Evolutionary conservation across 768 basidiomycete species (phyloP).

Genomic region (Lactarius quietus): DNA sequence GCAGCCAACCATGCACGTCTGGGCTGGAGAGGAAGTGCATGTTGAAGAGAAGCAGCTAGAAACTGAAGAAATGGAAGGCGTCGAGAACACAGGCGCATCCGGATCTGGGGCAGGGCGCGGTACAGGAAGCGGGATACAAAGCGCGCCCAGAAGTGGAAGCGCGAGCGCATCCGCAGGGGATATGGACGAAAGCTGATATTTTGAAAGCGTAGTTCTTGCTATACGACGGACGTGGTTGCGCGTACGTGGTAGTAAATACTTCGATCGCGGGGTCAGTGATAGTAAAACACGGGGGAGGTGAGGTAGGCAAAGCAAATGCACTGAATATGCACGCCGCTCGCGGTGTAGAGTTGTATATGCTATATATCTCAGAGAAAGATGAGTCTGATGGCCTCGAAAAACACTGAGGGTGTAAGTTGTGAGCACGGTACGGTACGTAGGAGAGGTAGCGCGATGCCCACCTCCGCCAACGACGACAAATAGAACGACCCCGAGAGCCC

Average conservation of each 20-base stretch:
- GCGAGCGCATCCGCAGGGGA: constrained; percentile 51
- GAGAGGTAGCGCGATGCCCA: constrained; percentile 34
- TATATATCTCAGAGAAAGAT: constrained; percentile 52
- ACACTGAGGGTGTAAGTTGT: constrained; percentile 40
- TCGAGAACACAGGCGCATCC: constrained; percentile 44
- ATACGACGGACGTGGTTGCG: constrained; percentile 6
- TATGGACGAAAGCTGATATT: constrained; percentile 31
- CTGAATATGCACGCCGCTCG: background rate
- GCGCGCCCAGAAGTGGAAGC: constrained; percentile 57
- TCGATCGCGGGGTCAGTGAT: constrained; percentile 1
- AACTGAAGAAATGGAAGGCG: constrained; percentile 70
- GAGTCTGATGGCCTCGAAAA: constrained; percentile 68
- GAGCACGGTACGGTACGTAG: constrained; percentile 2
- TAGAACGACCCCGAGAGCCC: constrained; percentile 68
- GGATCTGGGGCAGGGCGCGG: constrained; percentile 24
- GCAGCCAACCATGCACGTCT: constrained; percentile 94
- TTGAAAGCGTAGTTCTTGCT: background rate
- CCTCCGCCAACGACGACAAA: constrained; percentile 83
- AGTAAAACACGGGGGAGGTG: background rate
- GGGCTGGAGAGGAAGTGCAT: constrained; percentile 85
- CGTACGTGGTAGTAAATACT: constrained; percentile 1
- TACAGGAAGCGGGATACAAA: constrained; percentile 39
- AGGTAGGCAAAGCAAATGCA: background rate
- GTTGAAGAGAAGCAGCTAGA: constrained; percentile 86
- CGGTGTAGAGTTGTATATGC: background rate